Evolutionary conservation across 768 basidiomycete species (phyloP).

Genomic region (Austroboletus eburneus): DNA sequence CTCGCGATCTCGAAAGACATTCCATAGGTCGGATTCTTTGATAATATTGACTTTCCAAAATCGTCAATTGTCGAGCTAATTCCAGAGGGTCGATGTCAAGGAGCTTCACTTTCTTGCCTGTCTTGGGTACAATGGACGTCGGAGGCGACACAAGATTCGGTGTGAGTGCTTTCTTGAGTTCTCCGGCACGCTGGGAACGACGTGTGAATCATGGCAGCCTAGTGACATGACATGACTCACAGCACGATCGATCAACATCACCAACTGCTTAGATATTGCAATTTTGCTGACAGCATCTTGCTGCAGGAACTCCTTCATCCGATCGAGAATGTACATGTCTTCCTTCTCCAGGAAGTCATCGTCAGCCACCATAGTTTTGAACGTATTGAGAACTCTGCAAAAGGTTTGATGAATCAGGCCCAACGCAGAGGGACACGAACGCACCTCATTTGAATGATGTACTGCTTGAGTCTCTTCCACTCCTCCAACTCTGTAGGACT

Average conservation of each 20-base stretch:
- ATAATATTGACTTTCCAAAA: conserved; percentile 84
- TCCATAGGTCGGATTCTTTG: conserved; percentile 87
- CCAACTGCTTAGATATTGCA: conserved; percentile 71
- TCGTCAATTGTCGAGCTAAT: conserved; percentile 87
- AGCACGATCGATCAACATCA: conserved; percentile 70
- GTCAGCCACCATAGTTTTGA: conserved; percentile 85
- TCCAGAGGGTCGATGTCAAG: conserved; percentile 86
- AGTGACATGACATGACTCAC: conserved; percentile 43
- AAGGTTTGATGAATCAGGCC: not conserved
- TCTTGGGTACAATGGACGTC: conserved; percentile 68
- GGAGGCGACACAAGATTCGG: conserved; percentile 63
- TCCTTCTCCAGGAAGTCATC: conserved; percentile 83
- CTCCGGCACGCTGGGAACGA: conserved; percentile 45
- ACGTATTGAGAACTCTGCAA: conserved; percentile 74
- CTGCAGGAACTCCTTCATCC: conserved; percentile 76
- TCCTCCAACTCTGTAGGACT: conserved; percentile 58
- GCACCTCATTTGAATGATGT: conserved; percentile 82
- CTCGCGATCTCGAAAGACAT: conserved; percentile 80
- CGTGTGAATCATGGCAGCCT: conserved; percentile 11
- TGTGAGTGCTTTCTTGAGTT: conserved; percentile 51
- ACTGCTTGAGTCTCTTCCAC: conserved; percentile 85
- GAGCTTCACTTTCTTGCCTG: conserved; percentile 70
- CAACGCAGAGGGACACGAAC: conserved; percentile 21
- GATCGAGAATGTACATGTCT: conserved; percentile 75
- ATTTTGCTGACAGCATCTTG: conserved; percentile 60